Percentiles rank a stretch among this genome's conserved stretches.
Evolutionary conservation across 441 rosid genomes (phyloP).

Genomic region (Brassica balearica): DNA sequence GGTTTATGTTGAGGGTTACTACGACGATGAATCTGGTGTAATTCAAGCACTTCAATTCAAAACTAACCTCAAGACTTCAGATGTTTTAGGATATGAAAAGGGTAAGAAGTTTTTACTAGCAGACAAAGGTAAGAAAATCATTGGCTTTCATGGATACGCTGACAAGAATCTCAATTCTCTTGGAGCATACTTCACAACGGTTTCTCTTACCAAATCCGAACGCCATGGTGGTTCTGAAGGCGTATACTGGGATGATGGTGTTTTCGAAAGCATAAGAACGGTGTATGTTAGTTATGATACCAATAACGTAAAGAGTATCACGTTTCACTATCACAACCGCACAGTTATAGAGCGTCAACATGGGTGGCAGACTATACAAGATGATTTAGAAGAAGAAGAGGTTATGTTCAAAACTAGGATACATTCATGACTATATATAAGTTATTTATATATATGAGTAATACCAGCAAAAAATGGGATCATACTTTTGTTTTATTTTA

Average conservation of each 20-base stretch:
- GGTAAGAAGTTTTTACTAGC: conserved; percentile 28
- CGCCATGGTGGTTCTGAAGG: conserved; percentile 16
- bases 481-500: not conserved
- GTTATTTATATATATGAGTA: not conserved
- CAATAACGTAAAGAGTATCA: conserved; percentile 8
- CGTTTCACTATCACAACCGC: conserved; percentile 21
- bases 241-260: conserved; percentile 30
- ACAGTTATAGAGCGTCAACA: conserved; percentile 31
- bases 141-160: conserved; percentile 37
- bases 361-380: conserved; percentile 27
- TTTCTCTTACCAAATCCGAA: conserved; percentile 21
- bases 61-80: conserved; percentile 32
- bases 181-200: conserved; percentile 35
- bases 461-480: not conserved
- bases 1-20: conserved; percentile 23
- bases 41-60: conserved; percentile 31
- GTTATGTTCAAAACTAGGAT: not conserved
- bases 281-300: conserved; percentile 18
- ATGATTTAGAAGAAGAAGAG: conserved; percentile 25
- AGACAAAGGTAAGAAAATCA: not conserved
- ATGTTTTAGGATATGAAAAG: conserved; percentile 17
- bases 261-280: conserved; percentile 9
- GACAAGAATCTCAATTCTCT: conserved; percentile 32
- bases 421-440: not conserved
- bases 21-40: conserved; percentile 9